Conservation (phyloP, 2,329 filamentous ascomycete species). For the Chaetothyriales sp. region DNA sequence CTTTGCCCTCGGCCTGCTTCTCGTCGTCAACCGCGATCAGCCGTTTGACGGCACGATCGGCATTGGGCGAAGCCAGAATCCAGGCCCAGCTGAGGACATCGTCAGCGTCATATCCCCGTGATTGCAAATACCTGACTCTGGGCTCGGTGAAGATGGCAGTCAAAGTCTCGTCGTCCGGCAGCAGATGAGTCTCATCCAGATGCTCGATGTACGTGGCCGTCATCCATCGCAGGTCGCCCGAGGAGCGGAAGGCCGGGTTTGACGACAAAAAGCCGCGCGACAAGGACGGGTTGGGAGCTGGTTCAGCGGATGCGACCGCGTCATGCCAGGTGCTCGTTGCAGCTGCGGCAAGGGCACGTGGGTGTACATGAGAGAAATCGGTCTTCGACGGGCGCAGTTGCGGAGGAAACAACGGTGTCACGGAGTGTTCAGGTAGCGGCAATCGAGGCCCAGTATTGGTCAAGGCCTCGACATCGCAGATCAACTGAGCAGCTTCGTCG, state of each 20-base stretch:
- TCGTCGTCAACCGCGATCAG: conserved; percentile 21
- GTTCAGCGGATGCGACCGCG: background rate
- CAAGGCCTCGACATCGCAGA: background rate
- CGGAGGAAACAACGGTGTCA: background rate
- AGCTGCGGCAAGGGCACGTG: background rate
- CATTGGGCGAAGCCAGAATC: conserved; percentile 27
- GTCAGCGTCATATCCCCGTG: conserved; percentile 20
- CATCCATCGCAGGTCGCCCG: background rate
- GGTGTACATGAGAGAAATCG: background rate
- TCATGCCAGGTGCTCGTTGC: background rate
- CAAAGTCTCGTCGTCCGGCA: background rate
- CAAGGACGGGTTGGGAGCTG: background rate
- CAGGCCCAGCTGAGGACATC: conserved; percentile 34
- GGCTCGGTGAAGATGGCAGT: background rate
- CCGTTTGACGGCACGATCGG: conserved; percentile 24
- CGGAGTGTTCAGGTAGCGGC: background rate
- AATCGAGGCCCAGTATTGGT: background rate
- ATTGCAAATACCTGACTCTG: conserved; percentile 1
- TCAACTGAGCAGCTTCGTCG: background rate
- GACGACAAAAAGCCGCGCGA: background rate
- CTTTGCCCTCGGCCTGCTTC: conserved; percentile 1
- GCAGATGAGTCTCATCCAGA: background rate
- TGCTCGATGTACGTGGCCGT: background rate
- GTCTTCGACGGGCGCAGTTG: background rate
- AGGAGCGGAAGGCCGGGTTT: background rate